These are phyloP conservation scores for Tetradesmus obliquus DNA, from an alignment of 139 green algal genomes.

Conservation along the genomic window DNA sequence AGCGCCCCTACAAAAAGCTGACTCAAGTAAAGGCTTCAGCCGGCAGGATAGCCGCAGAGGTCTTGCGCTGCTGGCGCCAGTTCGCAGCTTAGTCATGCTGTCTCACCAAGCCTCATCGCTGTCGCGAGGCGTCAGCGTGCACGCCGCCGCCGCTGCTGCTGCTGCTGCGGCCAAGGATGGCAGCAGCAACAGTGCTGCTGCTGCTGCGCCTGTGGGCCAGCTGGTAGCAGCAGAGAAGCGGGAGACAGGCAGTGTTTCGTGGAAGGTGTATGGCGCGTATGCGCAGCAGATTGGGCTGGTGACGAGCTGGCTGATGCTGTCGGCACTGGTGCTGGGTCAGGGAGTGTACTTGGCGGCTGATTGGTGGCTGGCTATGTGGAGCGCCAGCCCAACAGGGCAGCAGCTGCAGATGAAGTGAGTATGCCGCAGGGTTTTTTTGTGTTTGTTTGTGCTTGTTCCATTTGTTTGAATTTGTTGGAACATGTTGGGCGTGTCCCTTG, in stretches of 20 bases:
- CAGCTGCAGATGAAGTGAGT: conserved; percentile 47
- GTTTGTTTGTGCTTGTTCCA: neutral
- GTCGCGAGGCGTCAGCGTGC: neutral
- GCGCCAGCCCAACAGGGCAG: conserved; percentile 30
- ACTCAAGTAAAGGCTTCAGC: neutral
- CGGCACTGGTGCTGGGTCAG: conserved; percentile 73
- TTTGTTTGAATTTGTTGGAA: no score
- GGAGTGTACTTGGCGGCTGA: conserved; percentile 67
- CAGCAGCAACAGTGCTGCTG: conserved; percentile 4
- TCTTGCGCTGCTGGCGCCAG: neutral
- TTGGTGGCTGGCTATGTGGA: conserved; percentile 81
- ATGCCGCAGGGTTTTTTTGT: neutral
- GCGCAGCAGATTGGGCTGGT: conserved; percentile 48
- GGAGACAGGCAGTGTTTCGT: conserved; percentile 67
- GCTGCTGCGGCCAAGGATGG: neutral
- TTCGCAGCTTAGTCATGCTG: conserved; percentile 11
- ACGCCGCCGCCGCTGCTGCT: neutral
- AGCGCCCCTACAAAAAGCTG: neutral
- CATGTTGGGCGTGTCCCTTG: conserved; percentile 60
- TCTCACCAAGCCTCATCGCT: neutral
- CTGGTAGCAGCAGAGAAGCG: conserved; percentile 58
- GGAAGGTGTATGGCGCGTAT: conserved; percentile 74
- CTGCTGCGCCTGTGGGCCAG: conserved; percentile 27
- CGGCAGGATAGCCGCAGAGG: neutral
- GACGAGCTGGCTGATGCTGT: conserved; percentile 43